phyloP scores from a whole-genome alignment of 306 rosid species.

The Hippophae rhamnoides region DNA sequence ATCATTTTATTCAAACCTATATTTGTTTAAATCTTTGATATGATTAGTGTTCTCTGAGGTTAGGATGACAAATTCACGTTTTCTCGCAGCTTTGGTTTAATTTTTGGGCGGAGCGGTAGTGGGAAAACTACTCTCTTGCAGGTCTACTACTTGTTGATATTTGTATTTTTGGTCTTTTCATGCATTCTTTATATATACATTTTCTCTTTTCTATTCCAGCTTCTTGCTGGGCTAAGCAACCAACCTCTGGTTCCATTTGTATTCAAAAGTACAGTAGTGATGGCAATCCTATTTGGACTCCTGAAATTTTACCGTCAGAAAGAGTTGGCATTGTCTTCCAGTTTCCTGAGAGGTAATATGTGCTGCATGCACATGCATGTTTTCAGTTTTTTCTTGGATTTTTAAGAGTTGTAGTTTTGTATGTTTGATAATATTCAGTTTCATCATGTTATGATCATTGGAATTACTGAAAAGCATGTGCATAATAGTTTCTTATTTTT shows the following conservation, averaged over 20 bases:
- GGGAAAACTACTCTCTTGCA: constrained; percentile 93
- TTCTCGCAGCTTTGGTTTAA: constrained; percentile 69
- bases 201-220: constrained; percentile 27
- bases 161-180: background rate
- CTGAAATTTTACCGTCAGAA: constrained; percentile 51
- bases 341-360: constrained; percentile 80
- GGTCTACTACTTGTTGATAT: constrained; percentile 26
- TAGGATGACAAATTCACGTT: constrained; percentile 20
- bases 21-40: background rate
- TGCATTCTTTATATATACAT: background rate
- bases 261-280: constrained; percentile 58
- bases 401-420: background rate
- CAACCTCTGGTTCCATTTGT: constrained; percentile 75
- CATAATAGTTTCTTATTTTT: background rate
- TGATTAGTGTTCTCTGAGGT: background rate
- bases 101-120: constrained; percentile 85
- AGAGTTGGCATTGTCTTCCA: constrained; percentile 93
- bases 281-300: constrained; percentile 49
- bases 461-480: background rate
- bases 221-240: constrained; percentile 85
- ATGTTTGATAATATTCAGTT: background rate
- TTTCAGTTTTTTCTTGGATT: background rate
- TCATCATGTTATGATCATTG: background rate
- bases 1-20: background rate
- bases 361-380: constrained; percentile 5